Conservation (phyloP, 768 basidiomycete species). For the Dacryopinax primogenitus region DNA sequence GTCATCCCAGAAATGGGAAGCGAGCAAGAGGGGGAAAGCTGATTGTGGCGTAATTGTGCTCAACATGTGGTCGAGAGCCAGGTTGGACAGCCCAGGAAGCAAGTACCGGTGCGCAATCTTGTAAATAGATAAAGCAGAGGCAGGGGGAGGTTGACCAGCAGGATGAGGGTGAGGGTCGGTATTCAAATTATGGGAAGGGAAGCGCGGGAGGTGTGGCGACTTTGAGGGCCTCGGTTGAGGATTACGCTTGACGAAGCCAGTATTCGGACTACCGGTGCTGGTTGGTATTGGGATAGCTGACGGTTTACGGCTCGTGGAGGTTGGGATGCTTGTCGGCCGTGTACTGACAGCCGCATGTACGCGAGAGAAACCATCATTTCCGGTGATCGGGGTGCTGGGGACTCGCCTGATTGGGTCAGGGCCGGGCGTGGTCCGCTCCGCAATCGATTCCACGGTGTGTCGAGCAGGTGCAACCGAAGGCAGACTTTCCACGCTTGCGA, state of each 20-base stretch:
- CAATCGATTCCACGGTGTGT: neutral
- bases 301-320: neutral
- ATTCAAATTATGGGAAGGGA: constrained; percentile 30
- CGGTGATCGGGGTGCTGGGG: neutral
- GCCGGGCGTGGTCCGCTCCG: neutral
- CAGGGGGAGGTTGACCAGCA: constrained; percentile 45
- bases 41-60: constrained; percentile 50
- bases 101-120: constrained; percentile 64
- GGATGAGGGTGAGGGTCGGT: constrained; percentile 62
- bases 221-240: constrained; percentile 25
- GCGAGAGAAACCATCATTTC: neutral
- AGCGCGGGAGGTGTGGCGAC: constrained; percentile 39
- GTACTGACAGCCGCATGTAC: neutral
- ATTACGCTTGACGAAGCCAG: neutral
- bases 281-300: neutral
- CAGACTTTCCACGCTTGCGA: constrained; percentile 15
- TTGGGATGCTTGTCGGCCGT: neutral
- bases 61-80: constrained; percentile 64
- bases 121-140: constrained; percentile 62
- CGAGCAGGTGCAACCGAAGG: neutral
- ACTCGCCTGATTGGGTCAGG: neutral
- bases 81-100: constrained; percentile 48
- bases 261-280: neutral
- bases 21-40: constrained; percentile 56
- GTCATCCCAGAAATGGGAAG: constrained; percentile 55